These are phyloP conservation scores for Phytophthora syringae DNA, from an alignment of 352 stramenopile species.

Conservation along the genomic window DNA sequence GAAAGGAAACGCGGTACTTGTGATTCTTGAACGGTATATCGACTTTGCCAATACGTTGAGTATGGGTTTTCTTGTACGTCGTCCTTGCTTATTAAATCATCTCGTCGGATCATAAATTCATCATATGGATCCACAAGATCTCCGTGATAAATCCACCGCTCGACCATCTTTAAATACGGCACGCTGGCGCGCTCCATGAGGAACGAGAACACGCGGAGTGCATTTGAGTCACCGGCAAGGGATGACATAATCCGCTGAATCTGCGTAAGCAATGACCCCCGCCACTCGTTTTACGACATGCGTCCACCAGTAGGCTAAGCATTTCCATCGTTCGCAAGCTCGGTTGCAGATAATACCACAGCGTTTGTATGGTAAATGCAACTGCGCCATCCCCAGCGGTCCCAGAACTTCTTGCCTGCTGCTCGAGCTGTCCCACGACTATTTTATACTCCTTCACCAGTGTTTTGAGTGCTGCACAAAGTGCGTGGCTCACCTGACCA, in stretches of 20 bases:
- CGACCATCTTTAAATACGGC: constrained; percentile 92
- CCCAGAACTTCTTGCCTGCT: constrained; percentile 53
- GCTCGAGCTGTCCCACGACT: constrained; percentile 92
- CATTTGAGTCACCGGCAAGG: constrained; percentile 80
- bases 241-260: constrained; percentile 89
- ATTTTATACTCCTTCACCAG: constrained; percentile 94
- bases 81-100: constrained; percentile 80
- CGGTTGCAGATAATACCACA: constrained; percentile 94
- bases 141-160: constrained; percentile 91
- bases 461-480: constrained; percentile 92
- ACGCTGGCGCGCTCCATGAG: constrained; percentile 84
- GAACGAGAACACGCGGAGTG: constrained; percentile 79
- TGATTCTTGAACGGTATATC: constrained; percentile 79
- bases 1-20: constrained; percentile 87
- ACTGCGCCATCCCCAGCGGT: constrained; percentile 15
- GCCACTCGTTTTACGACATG: constrained; percentile 74
- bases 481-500: constrained; percentile 93
- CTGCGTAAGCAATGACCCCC: constrained; percentile 92
- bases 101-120: constrained; percentile 91
- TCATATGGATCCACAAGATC: constrained; percentile 91
- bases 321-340: constrained; percentile 94
- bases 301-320: constrained; percentile 83
- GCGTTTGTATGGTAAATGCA: constrained; percentile 87
- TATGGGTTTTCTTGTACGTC: constrained; percentile 90
- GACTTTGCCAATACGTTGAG: constrained; percentile 90